Base-by-base conservation (phyloP, 2,329 filamentous ascomycete species). In the Trichoderma lentiforme region DNA sequence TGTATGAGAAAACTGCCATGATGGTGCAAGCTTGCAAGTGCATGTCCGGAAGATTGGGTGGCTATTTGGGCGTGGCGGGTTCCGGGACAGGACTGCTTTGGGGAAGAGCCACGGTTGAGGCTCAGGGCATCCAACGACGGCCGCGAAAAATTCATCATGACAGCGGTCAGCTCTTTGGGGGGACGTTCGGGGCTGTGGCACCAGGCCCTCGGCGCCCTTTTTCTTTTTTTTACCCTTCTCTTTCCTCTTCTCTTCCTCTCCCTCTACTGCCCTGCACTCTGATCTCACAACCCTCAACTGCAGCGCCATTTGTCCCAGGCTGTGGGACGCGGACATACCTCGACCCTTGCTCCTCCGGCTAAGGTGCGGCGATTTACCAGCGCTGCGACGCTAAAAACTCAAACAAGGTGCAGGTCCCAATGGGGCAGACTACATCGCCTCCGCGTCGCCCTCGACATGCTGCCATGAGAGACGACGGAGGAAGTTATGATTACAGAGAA, bases 401-500 rank as follows among this genome's bases (percentile, higher is more conserved):
- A 77, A 80, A 77, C 76, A 71, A 74, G 74, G 75, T 75, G 76
- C 74, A 77, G 71, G 72, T 74, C 73, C 73, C 76, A 73, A 77
- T 78, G 78, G 73, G 77, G 76, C 76, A 76, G 74, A 74, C 75
- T 77, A 73, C 78, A 76, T 77, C 77, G 76, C 75, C 77, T 81
- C 77, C 76, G 76, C 78, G 76, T 79, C 79, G 77, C 76, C 77
- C 76, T 78, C 78, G 77, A 79, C 75, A 82, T 83, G 81, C 79
- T 81, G 80, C 81, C 79, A 83, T 83, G 82, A 82, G 74, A 77
- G 80, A 82, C 79, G 77, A 77, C 72, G 77, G 78, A 76, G 78
- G 78, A 80, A 77, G 76, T 75, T 76, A 82, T 77, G 80, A 82
- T 66, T 76, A 79, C 75, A 77, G 79, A 79, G 80, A 82, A 74